These are phyloP conservation scores for Peronospora destructor DNA, from an alignment of 352 stramenopile species.

Conservation along the genomic window DNA sequence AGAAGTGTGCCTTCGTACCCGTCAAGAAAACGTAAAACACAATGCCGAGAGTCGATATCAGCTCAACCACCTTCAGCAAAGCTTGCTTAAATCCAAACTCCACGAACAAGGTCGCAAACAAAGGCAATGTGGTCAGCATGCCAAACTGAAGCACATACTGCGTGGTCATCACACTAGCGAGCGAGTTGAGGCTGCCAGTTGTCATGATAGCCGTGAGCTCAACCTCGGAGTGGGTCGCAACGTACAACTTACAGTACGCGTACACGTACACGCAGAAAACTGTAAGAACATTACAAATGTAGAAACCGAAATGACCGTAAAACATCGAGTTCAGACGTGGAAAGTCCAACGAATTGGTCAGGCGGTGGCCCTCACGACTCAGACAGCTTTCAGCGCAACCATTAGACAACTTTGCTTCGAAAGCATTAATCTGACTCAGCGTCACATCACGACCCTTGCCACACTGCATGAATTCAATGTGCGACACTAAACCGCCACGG, in stretches of 20 bases:
- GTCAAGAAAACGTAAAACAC: constrained; percentile 87
- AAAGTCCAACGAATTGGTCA: constrained; percentile 77
- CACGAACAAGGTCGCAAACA: constrained; percentile 72
- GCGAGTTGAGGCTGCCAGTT: constrained; percentile 50
- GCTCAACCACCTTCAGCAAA: constrained; percentile 61
- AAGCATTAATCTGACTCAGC: constrained; percentile 83
- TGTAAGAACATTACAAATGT: constrained; percentile 85
- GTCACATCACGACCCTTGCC: constrained; percentile 84
- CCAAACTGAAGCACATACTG: constrained; percentile 85
- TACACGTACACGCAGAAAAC: constrained; percentile 84
- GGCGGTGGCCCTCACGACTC: constrained; percentile 72
- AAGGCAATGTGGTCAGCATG: constrained; percentile 73
- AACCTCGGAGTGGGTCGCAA: constrained; percentile 63
- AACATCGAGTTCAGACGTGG: constrained; percentile 87
- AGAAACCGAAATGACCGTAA: constrained; percentile 84
- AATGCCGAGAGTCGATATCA: constrained; percentile 71
- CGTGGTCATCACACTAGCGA: constrained; percentile 77
- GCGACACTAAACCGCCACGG: constrained; percentile 68
- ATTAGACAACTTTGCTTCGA: constrained; percentile 85
- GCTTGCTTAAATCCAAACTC: constrained; percentile 78
- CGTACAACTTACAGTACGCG: constrained; percentile 80
- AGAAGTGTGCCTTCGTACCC: constrained; percentile 84
- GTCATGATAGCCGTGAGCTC: constrained; percentile 50
- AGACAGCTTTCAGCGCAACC: constrained; percentile 74
- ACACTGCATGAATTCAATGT: constrained; percentile 87